Evolutionary conservation across 345 rosid genomes (phyloP), one percentile per base, ranked within the genome.

Genomic region (Corchorus capsularis): DNA sequence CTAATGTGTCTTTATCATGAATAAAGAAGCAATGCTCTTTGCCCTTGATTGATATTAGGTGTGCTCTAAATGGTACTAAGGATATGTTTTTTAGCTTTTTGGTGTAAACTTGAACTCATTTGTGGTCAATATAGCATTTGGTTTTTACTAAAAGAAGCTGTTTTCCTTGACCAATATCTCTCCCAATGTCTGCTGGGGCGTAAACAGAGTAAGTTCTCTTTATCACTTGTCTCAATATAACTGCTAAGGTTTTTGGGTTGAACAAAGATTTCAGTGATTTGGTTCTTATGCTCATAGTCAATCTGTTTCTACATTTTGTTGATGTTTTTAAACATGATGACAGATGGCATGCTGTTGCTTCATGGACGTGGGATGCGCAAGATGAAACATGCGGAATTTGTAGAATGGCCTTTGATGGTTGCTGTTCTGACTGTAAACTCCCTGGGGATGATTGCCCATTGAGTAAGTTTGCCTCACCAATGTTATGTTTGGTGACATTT

Each of bases 291-390:
- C 43, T 52, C 43, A 34, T 65, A 53, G 71, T 55, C n/a, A 46
- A 27, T 73, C 16, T 66, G 0, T 43, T 13, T 66, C 20, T 14
- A 3, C 27, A 20, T 22, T 43, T 63, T n/a, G 15, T 46, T 71
- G 10, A 5, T 1, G 16, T 1, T 16, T 45, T 13, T 63, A 64
- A 32, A 11, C 71, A 27, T 64, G 55, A 65, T 19, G 66, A 32
- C 60, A 93, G 99, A 85, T 96, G 97, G 94, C 98, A 96, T 80
- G 98, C 93, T 75, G 96, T 93, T 74, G 97, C 92, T 76, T 90
- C 97, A 63, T 93, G 98, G 98, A 92, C 94, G 15, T 96, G 98
- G 99, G 98, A 89, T 89, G 96, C 98, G 35, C 94, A 91, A 83
- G 98, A 93, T 71, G 98, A 93, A 85, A 89, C 94, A 4, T 96